Percentiles rank a stretch among this genome's conserved stretches.
phyloP scores from a whole-genome alignment of 768 basidiomycete species.

The Suillus americanus region DNA sequence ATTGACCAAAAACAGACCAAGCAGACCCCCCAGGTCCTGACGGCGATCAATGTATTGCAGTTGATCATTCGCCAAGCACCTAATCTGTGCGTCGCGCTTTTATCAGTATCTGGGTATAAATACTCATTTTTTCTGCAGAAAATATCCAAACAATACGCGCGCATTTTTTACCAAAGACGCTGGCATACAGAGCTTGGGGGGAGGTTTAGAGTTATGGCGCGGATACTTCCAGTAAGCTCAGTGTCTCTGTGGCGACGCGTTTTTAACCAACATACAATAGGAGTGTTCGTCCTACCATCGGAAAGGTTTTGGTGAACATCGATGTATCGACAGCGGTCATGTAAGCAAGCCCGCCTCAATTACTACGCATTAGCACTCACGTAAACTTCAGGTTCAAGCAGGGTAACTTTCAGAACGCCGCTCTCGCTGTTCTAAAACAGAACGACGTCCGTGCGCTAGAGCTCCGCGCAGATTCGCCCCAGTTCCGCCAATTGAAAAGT shows the following conservation, averaged over 20 bases:
- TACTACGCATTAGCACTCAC: neutral
- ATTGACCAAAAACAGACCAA: conserved; percentile 24
- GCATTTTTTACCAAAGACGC: conserved; percentile 43
- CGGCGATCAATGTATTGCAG: conserved; percentile 48
- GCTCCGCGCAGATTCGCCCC: conserved; percentile 17
- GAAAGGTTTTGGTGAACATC: conserved; percentile 43
- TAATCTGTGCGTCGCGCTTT: conserved; percentile 37
- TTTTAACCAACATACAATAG: conserved; percentile 23
- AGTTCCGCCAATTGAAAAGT: conserved; percentile 35
- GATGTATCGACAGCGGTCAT: conserved; percentile 47
- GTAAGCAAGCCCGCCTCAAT: conserved; percentile 25
- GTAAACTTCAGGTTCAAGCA: conserved; percentile 24
- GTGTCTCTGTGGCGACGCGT: neutral
- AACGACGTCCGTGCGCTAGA: conserved; percentile 31
- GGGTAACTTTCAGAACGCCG: conserved; percentile 28
- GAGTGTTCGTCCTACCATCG: conserved; percentile 45
- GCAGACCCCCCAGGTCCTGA: conserved; percentile 27
- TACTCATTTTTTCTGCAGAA: conserved; percentile 25
- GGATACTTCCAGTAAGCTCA: conserved; percentile 51
- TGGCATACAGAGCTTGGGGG: conserved; percentile 24
- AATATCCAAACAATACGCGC: conserved; percentile 44
- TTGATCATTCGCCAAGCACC: conserved; percentile 48
- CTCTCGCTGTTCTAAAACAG: conserved; percentile 28
- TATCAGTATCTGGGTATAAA: neutral
- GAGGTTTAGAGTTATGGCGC: conserved; percentile 43